Evolutionary conservation across 495 filamentous ascomycete genomes (phyloP), one percentile per base, ranked within the genome.

Genomic region (Aspergillus bridgeri): DNA sequence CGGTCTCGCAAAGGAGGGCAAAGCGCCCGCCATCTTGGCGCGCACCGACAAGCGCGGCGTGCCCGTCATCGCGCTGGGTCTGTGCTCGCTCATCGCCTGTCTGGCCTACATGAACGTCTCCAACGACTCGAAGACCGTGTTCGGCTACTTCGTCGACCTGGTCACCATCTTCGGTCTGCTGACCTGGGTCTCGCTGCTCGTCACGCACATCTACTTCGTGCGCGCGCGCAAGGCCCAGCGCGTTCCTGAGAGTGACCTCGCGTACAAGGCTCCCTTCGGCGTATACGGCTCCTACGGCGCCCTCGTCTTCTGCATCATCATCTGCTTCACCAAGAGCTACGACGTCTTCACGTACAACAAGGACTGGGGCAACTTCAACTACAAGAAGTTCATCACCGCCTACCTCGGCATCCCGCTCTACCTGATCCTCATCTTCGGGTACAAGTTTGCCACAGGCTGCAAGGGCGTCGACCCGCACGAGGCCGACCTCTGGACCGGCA

Each of bases 391-490:
- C 71, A 81, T 95, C 69, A 92, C 89, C 0, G 84, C 84, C 5
- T 92, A 94, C 63, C 82, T 92, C 5, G 90, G 89, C 29, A 92
- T 95, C 64, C 87, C 88, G 5, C 73, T 93, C 15, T 95, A 90
- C 64, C 62, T 95, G 3, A 78, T 83, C 51, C 77, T 91, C 65
- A 82, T 91, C 66, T 75, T 84, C 48, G 88, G 88, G 1, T 89
- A 89, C 70, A 92, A 91, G 75, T 43, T 85, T 49, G 51, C 71
- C 44, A 83, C 75, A 47, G 74, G 76, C 60, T 80, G 66, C 57
- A 72, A 82, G 60, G 69, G 79, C 8, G 75, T 88, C 9, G 68
- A 71, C 24, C 81, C 89, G 1, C 61, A 78, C 46, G 70, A 79
- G 33, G 88, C 82, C 18, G 88, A 92, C 77, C 73, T 92, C 58